Base-by-base conservation (phyloP, 2,329 filamentous ascomycete genomes). In the Alternaria angustiovoidea region DNA sequence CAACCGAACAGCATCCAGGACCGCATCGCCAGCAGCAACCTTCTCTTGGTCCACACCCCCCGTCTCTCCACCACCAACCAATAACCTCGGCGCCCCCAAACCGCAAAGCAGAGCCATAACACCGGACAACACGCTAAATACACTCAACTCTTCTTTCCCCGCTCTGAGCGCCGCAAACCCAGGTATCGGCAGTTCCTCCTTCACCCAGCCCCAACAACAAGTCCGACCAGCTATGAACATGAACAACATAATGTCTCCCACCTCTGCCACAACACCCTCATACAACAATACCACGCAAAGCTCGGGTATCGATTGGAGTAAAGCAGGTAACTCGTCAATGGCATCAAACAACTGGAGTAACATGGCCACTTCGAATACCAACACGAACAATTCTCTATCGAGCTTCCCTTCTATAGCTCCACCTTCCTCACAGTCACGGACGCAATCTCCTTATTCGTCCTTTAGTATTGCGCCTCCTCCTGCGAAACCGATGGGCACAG, bases 401-500 rank as follows among this genome's bases (percentile, higher is more conserved):
- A 81, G 82, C 16, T 79, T 77, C 61, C 87, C 57, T 83, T 87
- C 57, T 82, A 87, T 77, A 86, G 86, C 86, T 78, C 83, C 16
- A 73, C 85, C 61, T 18, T 66, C 64, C 5, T 55, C 67, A 20
- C 69, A 70, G 18, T 30, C 63, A 16, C 64, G 66, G 30, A 43
- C 59, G 22, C 65, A 74, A 26, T 68, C 65, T 18, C 73, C 74
- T 5, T 79, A 76, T 36, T 75, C 77, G 14, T 65, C 72, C 2
- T 78, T 79, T 48, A 73, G 72, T 38, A 79, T 80, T 41, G 73
- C 76, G n/a, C 78, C 78, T n/a, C 77, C 79, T 6, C 75, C 77
- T 2, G 20, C 32, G 16, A 73, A 68, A 38, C 42, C 66, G 3
- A 51, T 46, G 12, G 63, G 51, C 11, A 67, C 44, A 2, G 62